A percentile compares a stretch with the other conserved stretches of the same genome.
These are phyloP conservation scores for Vitis rupestris DNA, from an alignment of 164 flowering plant species.

Conservation along the genomic window DNA sequence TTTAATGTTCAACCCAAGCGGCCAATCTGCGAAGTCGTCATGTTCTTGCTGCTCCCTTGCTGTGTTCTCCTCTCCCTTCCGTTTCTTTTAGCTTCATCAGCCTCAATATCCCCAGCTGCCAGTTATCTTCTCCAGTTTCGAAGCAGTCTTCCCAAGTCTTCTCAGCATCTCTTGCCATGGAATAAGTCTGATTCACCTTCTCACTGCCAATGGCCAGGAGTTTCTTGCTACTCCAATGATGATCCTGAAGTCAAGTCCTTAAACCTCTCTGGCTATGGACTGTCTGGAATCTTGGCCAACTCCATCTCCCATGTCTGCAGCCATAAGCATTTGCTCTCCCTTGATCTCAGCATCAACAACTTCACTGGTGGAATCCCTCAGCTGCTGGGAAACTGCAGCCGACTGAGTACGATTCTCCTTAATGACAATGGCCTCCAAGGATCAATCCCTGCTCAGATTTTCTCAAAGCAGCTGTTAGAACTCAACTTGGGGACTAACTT, in stretches of 20 bases:
- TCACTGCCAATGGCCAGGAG: slow-evolving; percentile 17
- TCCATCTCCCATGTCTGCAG: slow-evolving; percentile 14
- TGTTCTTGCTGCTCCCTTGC: neutral
- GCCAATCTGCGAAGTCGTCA: neutral
- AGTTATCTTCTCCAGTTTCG: slow-evolving; percentile 16
- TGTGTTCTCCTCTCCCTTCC: neutral
- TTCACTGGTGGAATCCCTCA: neutral
- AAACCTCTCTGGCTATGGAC: slow-evolving; percentile 16
- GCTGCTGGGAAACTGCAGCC: slow-evolving; percentile 10
- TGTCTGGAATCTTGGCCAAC: slow-evolving; percentile 11
- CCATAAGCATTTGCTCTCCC: slow-evolving; percentile 3
- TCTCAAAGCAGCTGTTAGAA: slow-evolving; percentile 1
- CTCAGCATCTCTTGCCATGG: slow-evolving; percentile 19
- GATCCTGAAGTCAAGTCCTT: slow-evolving; percentile 12
- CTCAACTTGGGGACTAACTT: slow-evolving; percentile 17
- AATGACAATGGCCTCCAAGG: slow-evolving; percentile 17
- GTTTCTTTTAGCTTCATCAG: neutral
- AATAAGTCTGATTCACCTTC: slow-evolving; percentile 7
- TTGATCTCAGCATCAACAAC: slow-evolving; percentile 21
- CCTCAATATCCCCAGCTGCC: slow-evolving; percentile 8
- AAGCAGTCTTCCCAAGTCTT: slow-evolving; percentile 13
- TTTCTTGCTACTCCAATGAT: slow-evolving; percentile 17
- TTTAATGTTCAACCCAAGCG: too few relatives aligned
- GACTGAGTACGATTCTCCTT: slow-evolving; percentile 13
- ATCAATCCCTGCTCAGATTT: slow-evolving; percentile 16